Conservation (phyloP, 331 rosid species). For the Pyracantha coccinea region DNA sequence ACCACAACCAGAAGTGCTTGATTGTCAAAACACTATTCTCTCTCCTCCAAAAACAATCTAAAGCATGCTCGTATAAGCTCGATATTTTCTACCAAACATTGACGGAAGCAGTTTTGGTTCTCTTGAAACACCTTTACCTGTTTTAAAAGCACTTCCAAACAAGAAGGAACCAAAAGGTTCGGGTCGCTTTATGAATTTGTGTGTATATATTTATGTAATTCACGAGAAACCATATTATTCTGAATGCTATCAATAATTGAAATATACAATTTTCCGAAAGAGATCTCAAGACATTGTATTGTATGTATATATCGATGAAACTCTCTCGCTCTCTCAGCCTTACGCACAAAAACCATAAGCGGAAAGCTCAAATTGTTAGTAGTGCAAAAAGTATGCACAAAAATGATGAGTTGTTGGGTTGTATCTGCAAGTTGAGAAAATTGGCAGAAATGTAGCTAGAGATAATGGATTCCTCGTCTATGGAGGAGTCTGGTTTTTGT, state of each 20-base stretch:
- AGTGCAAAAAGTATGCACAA: constrained; percentile 31
- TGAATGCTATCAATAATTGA: background rate
- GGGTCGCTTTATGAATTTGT: background rate
- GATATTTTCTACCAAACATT: too few species aligned
- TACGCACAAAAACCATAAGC: constrained; percentile 50
- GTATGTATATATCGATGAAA: background rate
- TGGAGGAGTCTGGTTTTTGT: constrained; percentile 23
- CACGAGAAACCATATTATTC: background rate
- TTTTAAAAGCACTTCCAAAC: background rate
- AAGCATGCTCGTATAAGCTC: too few species aligned
- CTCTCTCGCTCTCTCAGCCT: constrained; percentile 61
- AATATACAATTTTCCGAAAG: constrained; percentile 24
- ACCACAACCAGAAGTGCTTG: too few species aligned
- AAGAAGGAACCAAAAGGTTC: background rate
- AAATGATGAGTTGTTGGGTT: constrained; percentile 18
- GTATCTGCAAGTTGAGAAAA: constrained; percentile 37
- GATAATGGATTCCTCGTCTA: constrained; percentile 1
- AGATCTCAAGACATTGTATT: constrained; percentile 1
- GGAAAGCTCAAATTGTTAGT: constrained; percentile 48
- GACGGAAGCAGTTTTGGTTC: background rate
- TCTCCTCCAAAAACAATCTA: too few species aligned
- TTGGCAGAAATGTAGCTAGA: constrained; percentile 20
- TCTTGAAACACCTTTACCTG: background rate
- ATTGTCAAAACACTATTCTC: too few species aligned
- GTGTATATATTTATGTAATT: background rate